phyloP scores from a whole-genome alignment of 2,329 filamentous ascomycete genomes.

The Pseudocercospora fuligena region DNA sequence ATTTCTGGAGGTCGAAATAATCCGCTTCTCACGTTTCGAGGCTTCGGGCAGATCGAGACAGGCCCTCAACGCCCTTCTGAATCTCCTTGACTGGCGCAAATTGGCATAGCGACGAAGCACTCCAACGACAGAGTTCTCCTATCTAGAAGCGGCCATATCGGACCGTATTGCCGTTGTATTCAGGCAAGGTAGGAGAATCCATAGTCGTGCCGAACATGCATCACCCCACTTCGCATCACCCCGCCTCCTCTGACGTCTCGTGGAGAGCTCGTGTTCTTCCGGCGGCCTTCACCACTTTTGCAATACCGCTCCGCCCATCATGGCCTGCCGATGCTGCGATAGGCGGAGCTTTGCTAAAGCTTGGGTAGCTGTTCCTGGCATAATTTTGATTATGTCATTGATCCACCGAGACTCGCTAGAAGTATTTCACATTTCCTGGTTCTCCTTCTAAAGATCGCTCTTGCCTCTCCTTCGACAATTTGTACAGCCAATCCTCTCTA shows the following conservation, averaged over 20 bases:
- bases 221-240: not conserved
- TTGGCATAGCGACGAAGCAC: no score
- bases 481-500: not conserved
- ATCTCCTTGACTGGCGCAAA: no score
- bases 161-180: not conserved
- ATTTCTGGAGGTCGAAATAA: not conserved
- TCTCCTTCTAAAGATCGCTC: not conserved
- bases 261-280: not conserved
- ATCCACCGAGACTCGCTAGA: not conserved
- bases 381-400: constrained; percentile 2
- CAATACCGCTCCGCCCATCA: not conserved
- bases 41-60: no score
- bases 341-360: not conserved
- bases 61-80: no score
- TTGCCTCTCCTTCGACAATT: not conserved
- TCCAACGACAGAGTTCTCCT: no score
- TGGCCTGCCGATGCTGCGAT: not conserved
- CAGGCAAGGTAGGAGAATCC: not conserved
- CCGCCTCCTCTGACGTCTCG: not conserved
- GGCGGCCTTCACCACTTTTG: not conserved
- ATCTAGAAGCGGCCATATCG: not conserved
- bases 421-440: not conserved
- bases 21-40: no score
- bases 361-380: not conserved
- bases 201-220: not conserved